Percentiles rank a stretch among this genome's conserved stretches.
These are phyloP conservation scores for Silene uniflora DNA, from an alignment of 148 eudicot species.

Conservation along the genomic window DNA sequence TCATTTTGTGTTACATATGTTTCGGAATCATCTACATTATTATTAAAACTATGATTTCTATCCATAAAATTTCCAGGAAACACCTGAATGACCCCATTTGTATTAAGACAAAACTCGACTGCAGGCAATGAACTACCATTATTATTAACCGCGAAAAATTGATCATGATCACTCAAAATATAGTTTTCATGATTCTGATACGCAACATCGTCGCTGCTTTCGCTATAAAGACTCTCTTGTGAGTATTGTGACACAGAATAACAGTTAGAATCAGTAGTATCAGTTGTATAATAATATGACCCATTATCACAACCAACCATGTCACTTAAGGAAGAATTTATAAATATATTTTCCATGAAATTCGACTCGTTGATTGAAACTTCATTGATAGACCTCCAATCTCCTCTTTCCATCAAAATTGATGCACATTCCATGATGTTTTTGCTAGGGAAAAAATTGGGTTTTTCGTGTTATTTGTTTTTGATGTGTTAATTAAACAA, in stretches of 20 bases:
- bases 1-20: slow-evolving; percentile 21
- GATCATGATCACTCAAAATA: slow-evolving; percentile 3
- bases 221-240: slow-evolving; percentile 25
- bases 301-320: slow-evolving; percentile 12
- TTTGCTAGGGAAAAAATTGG: not conserved
- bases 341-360: slow-evolving; percentile 55
- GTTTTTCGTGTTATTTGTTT: not conserved
- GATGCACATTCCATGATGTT: slow-evolving; percentile 37
- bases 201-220: not conserved
- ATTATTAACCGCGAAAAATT: slow-evolving; percentile 20
- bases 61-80: slow-evolving; percentile 25
- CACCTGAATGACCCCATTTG: slow-evolving; percentile 14
- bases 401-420: slow-evolving; percentile 37
- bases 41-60: slow-evolving; percentile 28
- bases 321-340: slow-evolving; percentile 31
- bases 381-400: slow-evolving; percentile 51
- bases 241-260: slow-evolving; percentile 24
- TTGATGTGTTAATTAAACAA: not conserved
- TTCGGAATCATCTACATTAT: slow-evolving; percentile 20
- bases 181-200: slow-evolving; percentile 31
- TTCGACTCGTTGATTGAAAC: slow-evolving; percentile 48
- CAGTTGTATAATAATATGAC: slow-evolving; percentile 21
- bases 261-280: slow-evolving; percentile 18
- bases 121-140: slow-evolving; percentile 26
- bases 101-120: slow-evolving; percentile 23